Percentiles rank a stretch among this genome's conserved stretches.
These are phyloP conservation scores for Chlamydomonas applanata DNA, from an alignment of 139 green algal genomes.

Conservation along the genomic window DNA sequence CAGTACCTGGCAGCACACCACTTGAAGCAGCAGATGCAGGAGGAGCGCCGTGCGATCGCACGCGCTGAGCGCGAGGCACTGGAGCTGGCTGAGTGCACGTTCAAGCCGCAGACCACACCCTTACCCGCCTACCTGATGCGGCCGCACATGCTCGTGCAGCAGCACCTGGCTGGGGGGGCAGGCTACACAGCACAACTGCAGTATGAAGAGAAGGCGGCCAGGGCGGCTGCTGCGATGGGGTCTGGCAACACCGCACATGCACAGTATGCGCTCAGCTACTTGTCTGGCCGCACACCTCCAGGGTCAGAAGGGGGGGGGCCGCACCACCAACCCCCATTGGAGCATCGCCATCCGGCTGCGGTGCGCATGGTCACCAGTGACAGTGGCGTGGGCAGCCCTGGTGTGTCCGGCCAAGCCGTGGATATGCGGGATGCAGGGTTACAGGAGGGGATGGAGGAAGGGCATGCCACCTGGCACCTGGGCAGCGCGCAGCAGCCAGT, in stretches of 20 bases:
- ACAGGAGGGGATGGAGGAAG: too few relatives aligned
- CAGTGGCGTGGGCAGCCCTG: neutral
- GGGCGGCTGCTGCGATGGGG: too few relatives aligned
- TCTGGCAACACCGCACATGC: neutral
- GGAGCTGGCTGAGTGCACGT: constrained; percentile 33
- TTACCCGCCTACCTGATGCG: constrained; percentile 29
- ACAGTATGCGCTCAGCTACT: constrained; percentile 2
- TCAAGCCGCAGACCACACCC: constrained; percentile 32
- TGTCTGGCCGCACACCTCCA: neutral
- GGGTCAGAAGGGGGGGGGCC: neutral
- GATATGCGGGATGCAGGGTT: too few relatives aligned
- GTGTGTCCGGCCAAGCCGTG: too few relatives aligned
- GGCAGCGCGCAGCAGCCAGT: neutral
- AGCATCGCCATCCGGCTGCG: neutral
- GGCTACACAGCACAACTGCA: too few relatives aligned
- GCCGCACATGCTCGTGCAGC: constrained; percentile 8
- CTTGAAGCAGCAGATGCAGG: constrained; percentile 16
- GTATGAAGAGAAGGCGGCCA: too few relatives aligned
- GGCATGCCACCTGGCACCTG: neutral
- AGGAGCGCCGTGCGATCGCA: constrained; percentile 1
- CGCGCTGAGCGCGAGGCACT: constrained; percentile 14
- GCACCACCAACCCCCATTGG: neutral
- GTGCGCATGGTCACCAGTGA: neutral
- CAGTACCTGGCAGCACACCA: constrained; percentile 18
- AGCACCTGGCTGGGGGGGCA: constrained; percentile 1